Conservation (phyloP, 768 basidiomycete species). For the Rossbeevera mucosa region DNA sequence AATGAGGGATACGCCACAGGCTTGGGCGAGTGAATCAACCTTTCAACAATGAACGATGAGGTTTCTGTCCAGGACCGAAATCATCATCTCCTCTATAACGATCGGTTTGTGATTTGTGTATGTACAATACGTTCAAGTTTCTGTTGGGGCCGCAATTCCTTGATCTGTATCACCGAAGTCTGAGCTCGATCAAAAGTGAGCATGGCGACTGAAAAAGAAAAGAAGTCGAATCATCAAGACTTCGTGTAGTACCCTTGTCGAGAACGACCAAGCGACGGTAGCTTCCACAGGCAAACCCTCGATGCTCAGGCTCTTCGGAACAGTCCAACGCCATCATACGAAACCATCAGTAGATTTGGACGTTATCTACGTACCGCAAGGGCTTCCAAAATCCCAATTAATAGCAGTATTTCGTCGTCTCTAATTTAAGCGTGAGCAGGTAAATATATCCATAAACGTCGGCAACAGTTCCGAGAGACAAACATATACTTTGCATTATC, state of each 20-base stretch:
- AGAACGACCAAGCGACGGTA: no score
- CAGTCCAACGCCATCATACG: no score
- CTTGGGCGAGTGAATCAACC: conserved; percentile 34
- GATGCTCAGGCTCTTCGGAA: no score
- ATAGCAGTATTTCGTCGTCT: not conserved
- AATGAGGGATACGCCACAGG: conserved; percentile 52
- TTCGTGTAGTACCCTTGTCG: no score
- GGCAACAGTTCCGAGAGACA: not conserved
- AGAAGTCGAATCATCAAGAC: no score
- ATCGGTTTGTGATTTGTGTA: not conserved
- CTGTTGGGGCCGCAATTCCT: not conserved
- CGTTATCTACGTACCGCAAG: not conserved
- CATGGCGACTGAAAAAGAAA: no score
- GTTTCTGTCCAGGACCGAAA: not conserved
- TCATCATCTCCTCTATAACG: not conserved
- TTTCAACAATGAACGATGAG: not conserved
- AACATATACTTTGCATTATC: not conserved
- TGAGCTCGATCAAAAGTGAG: not conserved
- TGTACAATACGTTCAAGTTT: not conserved
- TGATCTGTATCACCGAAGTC: not conserved
- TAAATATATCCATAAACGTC: not conserved
- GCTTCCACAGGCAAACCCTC: no score
- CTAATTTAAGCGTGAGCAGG: not conserved
- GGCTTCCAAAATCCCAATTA: not conserved
- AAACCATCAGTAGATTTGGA: not conserved